Conservation (phyloP, 176 grass and related monocot species). For the Secale cereale region DNA sequence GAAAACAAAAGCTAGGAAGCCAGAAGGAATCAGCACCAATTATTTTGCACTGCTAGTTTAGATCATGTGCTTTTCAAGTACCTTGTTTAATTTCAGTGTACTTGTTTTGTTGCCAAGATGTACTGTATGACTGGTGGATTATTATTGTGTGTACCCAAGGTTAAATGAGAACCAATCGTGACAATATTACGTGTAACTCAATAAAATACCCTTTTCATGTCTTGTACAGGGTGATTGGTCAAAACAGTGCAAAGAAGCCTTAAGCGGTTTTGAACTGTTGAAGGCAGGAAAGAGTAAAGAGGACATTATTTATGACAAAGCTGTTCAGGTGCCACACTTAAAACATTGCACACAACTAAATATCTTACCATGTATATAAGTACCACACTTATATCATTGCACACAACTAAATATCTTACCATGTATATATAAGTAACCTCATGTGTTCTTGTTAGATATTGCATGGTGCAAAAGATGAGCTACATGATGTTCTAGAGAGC, state of each 20-base stretch:
- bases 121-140: not conserved
- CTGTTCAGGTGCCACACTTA: constrained; percentile 52
- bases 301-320: constrained; percentile 84
- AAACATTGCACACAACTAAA: constrained; percentile 4
- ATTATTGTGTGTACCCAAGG: not conserved
- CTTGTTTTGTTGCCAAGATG: not conserved
- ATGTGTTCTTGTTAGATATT: constrained; percentile 62
- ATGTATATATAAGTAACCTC: constrained; percentile 6
- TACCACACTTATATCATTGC: constrained; percentile 8
- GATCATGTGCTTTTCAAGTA: not conserved
- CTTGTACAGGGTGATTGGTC: constrained; percentile 65
- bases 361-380: not conserved
- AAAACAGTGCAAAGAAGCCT: constrained; percentile 76
- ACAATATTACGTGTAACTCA: constrained; percentile 3
- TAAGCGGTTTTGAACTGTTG: constrained; percentile 47
- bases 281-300: constrained; percentile 80
- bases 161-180: not conserved
- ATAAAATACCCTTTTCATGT: constrained; percentile 19
- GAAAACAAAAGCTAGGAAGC: not conserved
- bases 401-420: constrained; percentile 14
- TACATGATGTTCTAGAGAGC: constrained; percentile 58
- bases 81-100: not conserved
- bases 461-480: constrained; percentile 72
- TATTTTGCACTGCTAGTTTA: not conserved
- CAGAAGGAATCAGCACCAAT: not conserved